Evolutionary conservation across 164 flowering plant genomes (phyloP), one percentile per base, ranked within the genome.

Genomic region (Warburgia ugandensis): DNA sequence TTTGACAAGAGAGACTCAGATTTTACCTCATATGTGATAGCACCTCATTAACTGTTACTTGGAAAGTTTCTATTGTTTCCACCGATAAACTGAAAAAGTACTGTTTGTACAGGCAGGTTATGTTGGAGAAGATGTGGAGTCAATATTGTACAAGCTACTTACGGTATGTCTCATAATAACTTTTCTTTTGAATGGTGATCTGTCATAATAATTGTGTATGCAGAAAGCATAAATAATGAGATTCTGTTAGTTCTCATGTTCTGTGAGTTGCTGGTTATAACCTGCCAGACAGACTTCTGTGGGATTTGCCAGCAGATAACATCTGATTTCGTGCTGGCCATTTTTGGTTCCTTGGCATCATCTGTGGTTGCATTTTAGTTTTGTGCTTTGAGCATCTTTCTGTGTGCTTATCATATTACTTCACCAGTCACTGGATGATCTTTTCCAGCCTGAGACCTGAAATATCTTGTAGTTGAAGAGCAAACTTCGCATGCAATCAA

Each of bases 71-170:
- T 26, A 5, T 31, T 45, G 16, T 45, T 12, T 25, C 10, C 3
- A 27, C 7, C 6, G n/a, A n/a, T 12, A 9, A 25, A 26, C 25
- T 13, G 25, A 22, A 3, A 8, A 21, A 43, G 22, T 22, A 25
- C 52, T 31, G 39, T 27, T 17, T 35, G 11, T 21, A 16, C 54
- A 50, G 54, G 54, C 54, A 31, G 54, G 54, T 61, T 92, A 92
- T 62, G 99, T 92, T 56, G 99, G 99, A 45, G 99, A 92, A 69
- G 99, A 92, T 72, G 99, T 92, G 45, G 99, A 92, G 63, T 88
- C 99, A 19, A 92, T 92, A 67, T 66, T 92, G 68, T 77, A 88
- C 61, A 92, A 92, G 64, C 64, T 92, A 46, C 95, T 92, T 43
- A 68, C 71, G 79, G 99, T 92, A 84, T 50, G 63, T 0, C 31